These are phyloP conservation scores for Nitzschia putrida DNA, from an alignment of 108 stramenopile genomes.

Conservation along the genomic window DNA sequence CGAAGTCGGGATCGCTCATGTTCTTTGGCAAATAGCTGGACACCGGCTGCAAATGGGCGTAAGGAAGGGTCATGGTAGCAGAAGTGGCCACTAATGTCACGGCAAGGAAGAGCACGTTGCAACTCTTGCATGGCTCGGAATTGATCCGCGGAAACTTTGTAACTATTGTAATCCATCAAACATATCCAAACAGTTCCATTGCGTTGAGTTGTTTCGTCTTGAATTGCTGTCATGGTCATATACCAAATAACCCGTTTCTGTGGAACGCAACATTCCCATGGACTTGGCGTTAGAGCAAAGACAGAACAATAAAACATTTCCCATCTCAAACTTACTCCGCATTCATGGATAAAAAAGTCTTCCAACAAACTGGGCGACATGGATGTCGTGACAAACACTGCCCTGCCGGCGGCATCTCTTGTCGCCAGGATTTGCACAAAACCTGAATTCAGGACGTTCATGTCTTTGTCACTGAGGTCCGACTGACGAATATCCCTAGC, in stretches of 20 bases:
- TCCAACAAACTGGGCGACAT: neutral
- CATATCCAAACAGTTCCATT: slow-evolving; percentile 17
- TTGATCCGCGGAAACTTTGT: slow-evolving; percentile 8
- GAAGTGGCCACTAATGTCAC: slow-evolving; percentile 11
- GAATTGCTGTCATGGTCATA: slow-evolving; percentile 1
- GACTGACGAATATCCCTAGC: neutral
- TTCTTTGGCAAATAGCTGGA: slow-evolving; percentile 12
- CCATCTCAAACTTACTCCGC: neutral
- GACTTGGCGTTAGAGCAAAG: neutral
- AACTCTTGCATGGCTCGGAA: neutral
- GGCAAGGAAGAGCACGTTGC: slow-evolving; percentile 6
- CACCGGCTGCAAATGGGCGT: slow-evolving; percentile 4
- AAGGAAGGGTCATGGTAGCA: slow-evolving; percentile 20
- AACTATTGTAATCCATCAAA: slow-evolving; percentile 10
- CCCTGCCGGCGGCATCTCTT: slow-evolving; percentile 1
- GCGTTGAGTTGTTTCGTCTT: slow-evolving; percentile 28
- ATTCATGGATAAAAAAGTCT: neutral
- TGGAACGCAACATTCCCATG: neutral
- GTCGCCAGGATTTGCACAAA: neutral
- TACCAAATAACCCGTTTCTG: slow-evolving; percentile 31
- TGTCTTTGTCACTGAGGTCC: neutral
- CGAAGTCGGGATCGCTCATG: slow-evolving; percentile 14
- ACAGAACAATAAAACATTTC: neutral
- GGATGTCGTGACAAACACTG: neutral
- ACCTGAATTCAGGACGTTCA: neutral